These are phyloP conservation scores for Colletotrichum trifolii DNA, from an alignment of 2,329 filamentous ascomycete genomes.

Conservation along the genomic window DNA sequence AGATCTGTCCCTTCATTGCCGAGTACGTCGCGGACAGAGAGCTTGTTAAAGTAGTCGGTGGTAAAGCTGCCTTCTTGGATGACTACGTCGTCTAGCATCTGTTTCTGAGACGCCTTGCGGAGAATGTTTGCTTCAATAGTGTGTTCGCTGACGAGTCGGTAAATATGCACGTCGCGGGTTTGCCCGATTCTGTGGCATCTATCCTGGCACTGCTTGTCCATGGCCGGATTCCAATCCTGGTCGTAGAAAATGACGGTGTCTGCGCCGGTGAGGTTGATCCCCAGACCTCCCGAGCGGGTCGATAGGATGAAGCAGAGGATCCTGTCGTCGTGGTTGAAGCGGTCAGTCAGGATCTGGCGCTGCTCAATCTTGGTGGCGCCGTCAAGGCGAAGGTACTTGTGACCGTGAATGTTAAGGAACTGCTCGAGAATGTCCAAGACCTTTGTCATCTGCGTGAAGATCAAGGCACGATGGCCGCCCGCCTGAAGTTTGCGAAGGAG, in stretches of 20 bases:
- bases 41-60: conserved; percentile 91
- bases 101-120: conserved; percentile 95
- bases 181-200: conserved; percentile 97
- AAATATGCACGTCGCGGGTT: conserved; percentile 97
- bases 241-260: conserved; percentile 99
- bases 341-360: conserved; percentile 92
- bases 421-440: conserved; percentile 97
- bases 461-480: conserved; percentile 91
- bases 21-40: conserved; percentile 77
- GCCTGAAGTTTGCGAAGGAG: conserved; percentile 88
- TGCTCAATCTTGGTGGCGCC: conserved; percentile 97
- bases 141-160: conserved; percentile 90
- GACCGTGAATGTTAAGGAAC: conserved; percentile 96
- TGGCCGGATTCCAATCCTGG: conserved; percentile 98
- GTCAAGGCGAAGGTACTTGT: conserved; percentile 95
- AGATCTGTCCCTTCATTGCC: conserved; percentile 65
- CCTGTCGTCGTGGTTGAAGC: conserved; percentile 94
- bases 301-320: conserved; percentile 97
- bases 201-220: conserved; percentile 99
- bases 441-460: conserved; percentile 99
- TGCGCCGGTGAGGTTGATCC: conserved; percentile 95
- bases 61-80: conserved; percentile 99
- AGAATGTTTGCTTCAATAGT: conserved; percentile 99
- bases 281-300: conserved; percentile 91
- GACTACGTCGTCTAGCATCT: conserved; percentile 96